phyloP scores from a whole-genome alignment of 2,329 filamentous ascomycete species.

The Bipolaris bicolor region DNA sequence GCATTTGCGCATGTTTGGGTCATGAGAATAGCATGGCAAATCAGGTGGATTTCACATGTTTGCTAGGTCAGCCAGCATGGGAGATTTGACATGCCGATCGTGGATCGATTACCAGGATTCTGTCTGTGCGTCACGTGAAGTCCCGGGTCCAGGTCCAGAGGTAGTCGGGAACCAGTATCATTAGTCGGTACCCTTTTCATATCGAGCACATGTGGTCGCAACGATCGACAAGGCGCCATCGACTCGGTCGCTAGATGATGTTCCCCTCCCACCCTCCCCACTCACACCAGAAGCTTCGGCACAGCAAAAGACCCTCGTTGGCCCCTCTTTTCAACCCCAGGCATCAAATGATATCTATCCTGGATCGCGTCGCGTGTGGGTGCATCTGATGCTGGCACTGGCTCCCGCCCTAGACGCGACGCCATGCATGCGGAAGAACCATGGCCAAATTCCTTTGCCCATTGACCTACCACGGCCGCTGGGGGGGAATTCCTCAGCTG shows the following conservation, averaged over 20 bases:
- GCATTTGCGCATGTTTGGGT: constrained; percentile 4
- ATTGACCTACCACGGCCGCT: background rate
- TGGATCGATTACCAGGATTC: background rate
- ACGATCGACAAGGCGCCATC: constrained; percentile 5
- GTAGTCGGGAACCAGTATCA: background rate
- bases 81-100: constrained; percentile 11
- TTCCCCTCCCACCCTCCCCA: background rate
- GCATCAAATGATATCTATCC: background rate
- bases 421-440: background rate
- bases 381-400: background rate
- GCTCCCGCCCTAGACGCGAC: background rate
- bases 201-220: background rate
- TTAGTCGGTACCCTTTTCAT: background rate
- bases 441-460: background rate
- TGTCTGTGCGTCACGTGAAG: constrained; percentile 2
- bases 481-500: background rate
- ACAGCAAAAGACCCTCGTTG: background rate
- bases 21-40: background rate
- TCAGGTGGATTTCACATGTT: constrained; percentile 5
- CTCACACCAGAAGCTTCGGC: constrained; percentile 4
- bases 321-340: background rate
- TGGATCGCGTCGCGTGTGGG: background rate
- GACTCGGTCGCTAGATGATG: background rate
- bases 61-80: background rate
- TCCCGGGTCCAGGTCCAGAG: background rate